Percentiles rank a stretch among this genome's conserved stretches.
Evolutionary conservation across 768 basidiomycete genomes (phyloP).

Genomic region (Guyanaporus albipodus): DNA sequence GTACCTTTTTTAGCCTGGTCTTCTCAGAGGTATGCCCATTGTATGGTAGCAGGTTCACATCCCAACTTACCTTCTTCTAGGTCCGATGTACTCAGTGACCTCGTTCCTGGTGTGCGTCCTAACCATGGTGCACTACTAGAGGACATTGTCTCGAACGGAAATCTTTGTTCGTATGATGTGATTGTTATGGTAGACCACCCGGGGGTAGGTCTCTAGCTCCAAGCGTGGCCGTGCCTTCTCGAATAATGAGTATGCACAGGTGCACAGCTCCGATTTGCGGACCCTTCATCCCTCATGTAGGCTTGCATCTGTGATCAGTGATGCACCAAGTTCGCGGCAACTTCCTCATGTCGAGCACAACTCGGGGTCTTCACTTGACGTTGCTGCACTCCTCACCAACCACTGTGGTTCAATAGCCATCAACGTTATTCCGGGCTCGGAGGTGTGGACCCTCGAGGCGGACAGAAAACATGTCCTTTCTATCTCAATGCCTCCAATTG

Average conservation of each 20-base stretch:
- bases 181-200: constrained; percentile 68
- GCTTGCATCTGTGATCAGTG: constrained; percentile 44
- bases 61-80: constrained; percentile 30
- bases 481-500: constrained; percentile 49
- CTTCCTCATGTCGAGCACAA: constrained; percentile 51
- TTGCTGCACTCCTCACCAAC: constrained; percentile 43
- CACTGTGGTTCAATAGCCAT: constrained; percentile 53
- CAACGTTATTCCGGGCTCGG: constrained; percentile 39
- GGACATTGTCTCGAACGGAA: constrained; percentile 40
- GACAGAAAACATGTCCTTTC: constrained; percentile 53
- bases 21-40: constrained; percentile 47
- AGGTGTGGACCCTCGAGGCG: constrained; percentile 32
- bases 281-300: constrained; percentile 48
- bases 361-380: constrained; percentile 27
- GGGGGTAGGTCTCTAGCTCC: constrained; percentile 47
- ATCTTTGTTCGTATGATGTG: constrained; percentile 61
- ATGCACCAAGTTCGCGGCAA: constrained; percentile 54
- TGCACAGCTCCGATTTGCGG: constrained; percentile 76
- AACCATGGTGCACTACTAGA: constrained; percentile 38
- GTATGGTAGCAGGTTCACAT: neutral
- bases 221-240: neutral
- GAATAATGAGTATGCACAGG: constrained; percentile 35
- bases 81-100: constrained; percentile 43
- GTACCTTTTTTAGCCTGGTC: constrained; percentile 70
- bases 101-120: constrained; percentile 35